Percentiles rank a stretch among this genome's conserved stretches.
phyloP scores from a whole-genome alignment of 495 filamentous ascomycete species.

The Neurospora sp. region DNA sequence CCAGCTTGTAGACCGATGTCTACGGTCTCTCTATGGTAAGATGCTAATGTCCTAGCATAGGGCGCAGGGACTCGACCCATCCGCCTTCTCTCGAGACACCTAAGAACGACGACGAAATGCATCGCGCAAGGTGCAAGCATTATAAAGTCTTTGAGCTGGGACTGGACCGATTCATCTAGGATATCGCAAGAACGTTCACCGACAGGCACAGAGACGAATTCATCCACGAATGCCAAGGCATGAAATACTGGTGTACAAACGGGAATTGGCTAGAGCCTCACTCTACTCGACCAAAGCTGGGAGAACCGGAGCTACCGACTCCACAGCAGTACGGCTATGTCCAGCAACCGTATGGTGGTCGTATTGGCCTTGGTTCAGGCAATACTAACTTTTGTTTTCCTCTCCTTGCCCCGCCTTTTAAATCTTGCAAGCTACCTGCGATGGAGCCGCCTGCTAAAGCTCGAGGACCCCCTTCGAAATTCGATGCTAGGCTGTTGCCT shows the following conservation, averaged over 20 bases:
- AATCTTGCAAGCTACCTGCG: neutral
- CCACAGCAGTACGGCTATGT: neutral
- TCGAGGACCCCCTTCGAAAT: neutral
- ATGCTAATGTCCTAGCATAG: neutral
- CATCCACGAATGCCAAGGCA: neutral
- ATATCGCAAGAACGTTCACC: neutral
- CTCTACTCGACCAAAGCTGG: neutral
- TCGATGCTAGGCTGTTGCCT: neutral
- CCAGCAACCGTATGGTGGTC: neutral
- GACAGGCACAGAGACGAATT: neutral
- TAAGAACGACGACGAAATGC: neutral
- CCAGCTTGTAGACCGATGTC: neutral
- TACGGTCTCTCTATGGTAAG: neutral
- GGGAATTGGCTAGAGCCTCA: neutral
- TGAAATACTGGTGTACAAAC: neutral
- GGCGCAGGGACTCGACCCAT: too few species aligned
- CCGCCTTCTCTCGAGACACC: neutral
- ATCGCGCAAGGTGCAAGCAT: neutral
- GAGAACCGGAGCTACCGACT: neutral
- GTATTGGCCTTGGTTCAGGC: neutral
- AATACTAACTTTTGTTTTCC: neutral
- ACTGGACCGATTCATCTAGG: neutral
- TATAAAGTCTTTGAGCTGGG: neutral
- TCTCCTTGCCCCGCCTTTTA: neutral
- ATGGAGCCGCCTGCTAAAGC: neutral